Evolutionary conservation across 2,329 filamentous ascomycete genomes (phyloP).

Genomic region (Calonectria fujianensis): DNA sequence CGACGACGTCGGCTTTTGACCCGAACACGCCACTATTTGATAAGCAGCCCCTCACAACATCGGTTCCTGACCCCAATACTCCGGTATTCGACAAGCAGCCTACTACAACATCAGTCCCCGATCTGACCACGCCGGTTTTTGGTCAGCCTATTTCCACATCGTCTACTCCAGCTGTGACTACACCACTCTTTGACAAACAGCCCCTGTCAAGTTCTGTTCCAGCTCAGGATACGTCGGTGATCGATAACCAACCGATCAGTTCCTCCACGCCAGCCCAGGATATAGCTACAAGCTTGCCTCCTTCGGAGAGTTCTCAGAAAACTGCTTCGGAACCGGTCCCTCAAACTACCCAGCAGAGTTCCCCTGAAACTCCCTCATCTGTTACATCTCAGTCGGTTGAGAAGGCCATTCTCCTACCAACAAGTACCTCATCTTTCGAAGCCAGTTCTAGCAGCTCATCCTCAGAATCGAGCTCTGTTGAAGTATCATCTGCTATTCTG

Average conservation of each 20-base stretch:
- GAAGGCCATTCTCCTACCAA: constrained; percentile 35
- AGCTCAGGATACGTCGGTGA: neutral
- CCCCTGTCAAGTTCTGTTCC: neutral
- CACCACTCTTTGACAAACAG: constrained; percentile 13
- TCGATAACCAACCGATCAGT: neutral
- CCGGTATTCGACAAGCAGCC: neutral
- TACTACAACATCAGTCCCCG: constrained; percentile 12
- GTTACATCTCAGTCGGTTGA: constrained; percentile 36
- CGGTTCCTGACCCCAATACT: neutral
- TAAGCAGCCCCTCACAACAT: constrained; percentile 15
- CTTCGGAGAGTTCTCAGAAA: neutral
- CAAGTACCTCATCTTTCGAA: constrained; percentile 18
- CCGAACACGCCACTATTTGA: constrained; percentile 27
- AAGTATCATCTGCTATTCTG: constrained; percentile 38
- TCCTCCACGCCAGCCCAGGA: constrained; percentile 2
- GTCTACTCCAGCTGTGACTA: neutral
- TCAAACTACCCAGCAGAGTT: constrained; percentile 31
- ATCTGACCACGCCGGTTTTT: neutral
- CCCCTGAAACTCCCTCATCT: constrained; percentile 9
- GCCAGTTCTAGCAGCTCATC: constrained; percentile 5
- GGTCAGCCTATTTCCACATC: neutral
- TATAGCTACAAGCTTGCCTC: neutral
- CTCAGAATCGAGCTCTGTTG: constrained; percentile 32
- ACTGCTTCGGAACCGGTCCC: neutral
- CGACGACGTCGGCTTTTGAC: neutral